Evolutionary conservation across 2,329 filamentous ascomycete species (phyloP).

Genomic region (Paraphaeosphaeria sporulosa): DNA sequence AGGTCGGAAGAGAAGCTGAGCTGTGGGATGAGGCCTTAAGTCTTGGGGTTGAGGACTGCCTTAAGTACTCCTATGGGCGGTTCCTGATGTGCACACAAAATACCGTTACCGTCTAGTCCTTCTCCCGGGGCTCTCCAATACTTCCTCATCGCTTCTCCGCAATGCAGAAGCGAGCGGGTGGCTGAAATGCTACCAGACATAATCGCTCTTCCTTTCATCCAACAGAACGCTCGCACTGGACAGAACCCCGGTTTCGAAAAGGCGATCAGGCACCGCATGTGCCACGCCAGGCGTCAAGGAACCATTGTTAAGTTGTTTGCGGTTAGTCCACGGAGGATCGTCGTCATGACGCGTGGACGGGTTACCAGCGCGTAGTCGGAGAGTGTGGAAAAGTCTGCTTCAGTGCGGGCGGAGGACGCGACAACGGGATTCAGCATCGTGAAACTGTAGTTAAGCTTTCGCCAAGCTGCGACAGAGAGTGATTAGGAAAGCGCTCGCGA

Average conservation of each 20-base stretch:
- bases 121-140: background rate
- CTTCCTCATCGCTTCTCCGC: slow-evolving; percentile 1
- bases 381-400: background rate
- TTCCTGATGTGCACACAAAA: background rate
- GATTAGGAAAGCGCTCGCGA: slow-evolving; percentile 12
- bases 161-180: slow-evolving; percentile 5
- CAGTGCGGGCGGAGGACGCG: slow-evolving; percentile 9
- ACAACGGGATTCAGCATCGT: slow-evolving; percentile 6
- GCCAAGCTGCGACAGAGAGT: slow-evolving; percentile 15
- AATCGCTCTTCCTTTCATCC: background rate
- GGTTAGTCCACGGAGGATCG: background rate
- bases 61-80: slow-evolving; percentile 13
- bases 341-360: background rate
- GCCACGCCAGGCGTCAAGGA: slow-evolving; percentile 11
- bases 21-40: slow-evolving; percentile 7
- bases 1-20: slow-evolving; percentile 4
- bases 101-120: background rate
- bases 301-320: background rate
- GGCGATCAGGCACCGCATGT: slow-evolving; percentile 14
- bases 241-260: slow-evolving; percentile 7
- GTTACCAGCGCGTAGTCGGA: slow-evolving; percentile 2
- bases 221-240: background rate
- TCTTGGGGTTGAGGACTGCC: background rate
- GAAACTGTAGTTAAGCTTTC: slow-evolving; percentile 16
- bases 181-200: slow-evolving; percentile 5